Conservation (phyloP, 495 filamentous ascomycete species). For the Talaromyces proteolyticus region DNA sequence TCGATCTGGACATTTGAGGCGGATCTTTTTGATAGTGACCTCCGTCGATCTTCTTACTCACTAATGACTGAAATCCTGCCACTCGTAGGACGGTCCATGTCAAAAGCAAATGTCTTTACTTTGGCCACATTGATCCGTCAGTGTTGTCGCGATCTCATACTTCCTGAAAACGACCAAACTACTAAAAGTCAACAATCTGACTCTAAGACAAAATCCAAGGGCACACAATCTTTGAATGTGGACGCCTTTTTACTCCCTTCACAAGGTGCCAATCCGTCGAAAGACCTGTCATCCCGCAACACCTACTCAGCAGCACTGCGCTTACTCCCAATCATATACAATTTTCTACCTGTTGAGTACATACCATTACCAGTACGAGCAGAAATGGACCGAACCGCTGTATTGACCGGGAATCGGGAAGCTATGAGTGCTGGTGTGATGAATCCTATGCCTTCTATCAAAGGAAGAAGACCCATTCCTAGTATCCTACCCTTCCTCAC, state of each 20-base stretch:
- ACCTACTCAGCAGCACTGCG: slow-evolving; percentile 8
- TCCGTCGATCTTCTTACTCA: slow-evolving; percentile 56
- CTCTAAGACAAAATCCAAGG: slow-evolving; percentile 28
- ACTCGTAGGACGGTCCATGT: slow-evolving; percentile 55
- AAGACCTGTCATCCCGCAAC: neutral
- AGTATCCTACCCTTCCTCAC: slow-evolving; percentile 76
- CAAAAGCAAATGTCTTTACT: slow-evolving; percentile 53
- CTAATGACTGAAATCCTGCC: slow-evolving; percentile 50
- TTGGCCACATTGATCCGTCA: slow-evolving; percentile 50
- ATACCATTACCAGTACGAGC: slow-evolving; percentile 58
- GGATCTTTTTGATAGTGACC: slow-evolving; percentile 46
- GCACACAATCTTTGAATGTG: slow-evolving; percentile 38
- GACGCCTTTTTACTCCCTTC: slow-evolving; percentile 46
- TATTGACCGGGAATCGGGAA: slow-evolving; percentile 56
- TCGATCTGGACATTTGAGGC: slow-evolving; percentile 61
- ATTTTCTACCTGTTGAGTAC: slow-evolving; percentile 51
- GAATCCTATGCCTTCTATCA: slow-evolving; percentile 58
- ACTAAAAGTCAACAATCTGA: slow-evolving; percentile 16
- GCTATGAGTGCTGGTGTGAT: slow-evolving; percentile 75
- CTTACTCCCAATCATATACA: slow-evolving; percentile 1
- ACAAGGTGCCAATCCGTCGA: slow-evolving; percentile 17
- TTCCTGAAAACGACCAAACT: slow-evolving; percentile 22
- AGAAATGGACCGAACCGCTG: slow-evolving; percentile 71
- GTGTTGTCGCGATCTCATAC: slow-evolving; percentile 60
- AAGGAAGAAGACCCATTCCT: slow-evolving; percentile 48